These are phyloP conservation scores for Intubia oerlemansii DNA, from an alignment of 2,329 filamentous ascomycete genomes.

Conservation along the genomic window DNA sequence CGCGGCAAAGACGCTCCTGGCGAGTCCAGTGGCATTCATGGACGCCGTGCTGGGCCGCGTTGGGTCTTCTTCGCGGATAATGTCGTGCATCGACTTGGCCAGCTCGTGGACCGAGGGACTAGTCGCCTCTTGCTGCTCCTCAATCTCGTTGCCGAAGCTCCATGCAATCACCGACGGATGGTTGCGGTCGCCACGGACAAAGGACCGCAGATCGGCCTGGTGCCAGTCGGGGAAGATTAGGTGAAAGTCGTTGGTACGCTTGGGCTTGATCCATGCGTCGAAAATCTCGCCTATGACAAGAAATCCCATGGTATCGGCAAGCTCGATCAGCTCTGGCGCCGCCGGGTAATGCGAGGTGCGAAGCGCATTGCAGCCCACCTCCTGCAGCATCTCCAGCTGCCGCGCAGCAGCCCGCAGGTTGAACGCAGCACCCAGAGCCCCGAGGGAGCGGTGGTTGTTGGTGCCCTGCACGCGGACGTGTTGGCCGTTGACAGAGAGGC, in stretches of 20 bases:
- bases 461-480: slow-evolving; percentile 22
- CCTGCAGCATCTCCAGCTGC: slow-evolving; percentile 25
- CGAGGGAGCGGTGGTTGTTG: slow-evolving; percentile 29
- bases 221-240: slow-evolving; percentile 30
- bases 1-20: slow-evolving; percentile 17
- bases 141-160: slow-evolving; percentile 32
- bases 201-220: slow-evolving; percentile 27
- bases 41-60: slow-evolving; percentile 22
- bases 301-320: slow-evolving; percentile 27
- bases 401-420: slow-evolving; percentile 24
- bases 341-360: slow-evolving; percentile 32
- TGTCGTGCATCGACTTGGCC: slow-evolving; percentile 17
- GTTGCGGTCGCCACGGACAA: slow-evolving; percentile 31
- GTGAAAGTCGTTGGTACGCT: slow-evolving; percentile 26
- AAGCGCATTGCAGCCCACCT: slow-evolving; percentile 27
- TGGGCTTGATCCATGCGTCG: slow-evolving; percentile 25
- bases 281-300: slow-evolving; percentile 32
- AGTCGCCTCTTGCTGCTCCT: slow-evolving; percentile 25
- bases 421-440: slow-evolving; percentile 27
- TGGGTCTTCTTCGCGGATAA: slow-evolving; percentile 23
- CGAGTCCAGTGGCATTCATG: slow-evolving; percentile 24
- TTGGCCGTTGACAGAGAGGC: slow-evolving; percentile 24
- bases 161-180: slow-evolving; percentile 29
- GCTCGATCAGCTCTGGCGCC: slow-evolving; percentile 24
- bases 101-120: slow-evolving; percentile 13